Evolutionary conservation across 2,329 filamentous ascomycete species (phyloP).

Genomic region (Colletotrichum gigasporum): DNA sequence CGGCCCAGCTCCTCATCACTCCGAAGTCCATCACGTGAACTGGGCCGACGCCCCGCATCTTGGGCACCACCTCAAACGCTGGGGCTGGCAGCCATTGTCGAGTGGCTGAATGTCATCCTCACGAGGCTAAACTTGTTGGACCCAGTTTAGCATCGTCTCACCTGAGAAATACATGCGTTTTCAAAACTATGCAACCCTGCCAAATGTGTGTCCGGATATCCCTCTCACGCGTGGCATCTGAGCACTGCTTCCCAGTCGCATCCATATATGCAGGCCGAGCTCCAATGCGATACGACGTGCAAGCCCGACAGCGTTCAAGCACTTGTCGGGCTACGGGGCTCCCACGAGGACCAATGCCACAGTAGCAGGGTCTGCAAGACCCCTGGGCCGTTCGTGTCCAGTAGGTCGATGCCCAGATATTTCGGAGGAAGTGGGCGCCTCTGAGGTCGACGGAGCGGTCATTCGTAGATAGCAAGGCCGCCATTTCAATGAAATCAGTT

Average conservation of each 20-base stretch:
- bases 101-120: constrained; percentile 2
- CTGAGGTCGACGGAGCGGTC: too few relatives aligned
- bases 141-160: too few relatives aligned
- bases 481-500: too few relatives aligned
- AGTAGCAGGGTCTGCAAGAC: constrained; percentile 52
- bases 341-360: constrained; percentile 50
- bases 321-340: constrained; percentile 49
- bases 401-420: constrained; percentile 40
- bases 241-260: constrained; percentile 10
- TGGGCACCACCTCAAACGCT: too few relatives aligned
- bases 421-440: background rate
- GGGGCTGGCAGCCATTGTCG: background rate
- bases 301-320: constrained; percentile 53
- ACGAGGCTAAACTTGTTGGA: background rate
- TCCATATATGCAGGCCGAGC: constrained; percentile 50
- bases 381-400: constrained; percentile 46
- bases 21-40: too few relatives aligned
- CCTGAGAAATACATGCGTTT: constrained; percentile 41
- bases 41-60: too few relatives aligned
- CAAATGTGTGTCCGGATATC: constrained; percentile 48
- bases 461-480: too few relatives aligned
- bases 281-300: constrained; percentile 52
- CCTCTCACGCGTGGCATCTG: constrained; percentile 40
- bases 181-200: constrained; percentile 50
- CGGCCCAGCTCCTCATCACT: too few relatives aligned